Evolutionary conservation across 1,284 basidiomycete species (phyloP), one percentile per base, ranked within the genome.

Genomic region (Ustilago crameri): DNA sequence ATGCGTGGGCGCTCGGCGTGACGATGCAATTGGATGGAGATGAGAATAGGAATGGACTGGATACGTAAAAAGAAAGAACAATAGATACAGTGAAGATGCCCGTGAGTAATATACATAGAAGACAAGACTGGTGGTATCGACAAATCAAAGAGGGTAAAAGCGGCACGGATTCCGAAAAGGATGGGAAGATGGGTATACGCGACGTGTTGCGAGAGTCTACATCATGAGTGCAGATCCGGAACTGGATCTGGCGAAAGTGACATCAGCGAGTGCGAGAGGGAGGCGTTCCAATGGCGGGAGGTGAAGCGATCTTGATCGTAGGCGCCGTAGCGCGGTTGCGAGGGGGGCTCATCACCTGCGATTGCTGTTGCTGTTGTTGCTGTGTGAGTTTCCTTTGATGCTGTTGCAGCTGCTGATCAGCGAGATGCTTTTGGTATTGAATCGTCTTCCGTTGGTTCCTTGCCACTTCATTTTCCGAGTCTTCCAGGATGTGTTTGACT

Each of bases 371-470:
- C 30, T 52, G 51, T 26, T 53, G 23, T 26, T 42, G 41, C 2
- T 42, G 41, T 2, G 41, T 23, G 41, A 42, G 17, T 42, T 55
- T 63, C 20, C 52, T 51, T 17, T 65, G 62, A 17, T 66, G 58
- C 49, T 71, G 58, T 41, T 66, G 68, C 17, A 61, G 54, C 47
- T 71, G 62, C 41, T 66, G 58, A 26, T 71, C 62, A 3, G 63
- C 63, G 12, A 71, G 54, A 51, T 71, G 68, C 41, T 61, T 64
- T 27, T 70, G 67, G 44, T 71, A 71, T 34, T 55, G 59, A 3
- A 72, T 58, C 18, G 50, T 58, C 37, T 72, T 66, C 35, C 64
- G 47, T 40, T 69, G 55, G 26, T 58, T 74, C 15, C 62, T 20
- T 1, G 62, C 63, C 15, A 52, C 54, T n/a, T 64, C 60, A 30